phyloP scores from a whole-genome alignment of 768 basidiomycete species.

The Infundibulicybe gibba region DNA sequence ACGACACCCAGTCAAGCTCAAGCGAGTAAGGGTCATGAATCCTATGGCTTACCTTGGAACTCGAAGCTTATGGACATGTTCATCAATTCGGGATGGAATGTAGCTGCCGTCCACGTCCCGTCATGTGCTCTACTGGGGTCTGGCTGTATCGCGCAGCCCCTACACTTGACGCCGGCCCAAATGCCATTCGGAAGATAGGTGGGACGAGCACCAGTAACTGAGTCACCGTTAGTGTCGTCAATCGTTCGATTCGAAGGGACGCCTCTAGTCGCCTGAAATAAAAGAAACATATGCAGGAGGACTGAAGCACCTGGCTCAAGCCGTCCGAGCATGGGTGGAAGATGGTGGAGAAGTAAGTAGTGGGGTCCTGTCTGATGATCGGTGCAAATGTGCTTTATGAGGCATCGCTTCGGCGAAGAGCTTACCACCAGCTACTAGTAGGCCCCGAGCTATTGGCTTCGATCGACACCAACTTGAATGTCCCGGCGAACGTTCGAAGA shows the following conservation, averaged over 20 bases:
- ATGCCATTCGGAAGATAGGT: constrained; percentile 9
- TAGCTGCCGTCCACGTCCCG: constrained; percentile 16
- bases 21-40: background rate
- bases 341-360: too few species aligned
- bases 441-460: too few species aligned
- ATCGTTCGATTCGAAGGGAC: constrained; percentile 10
- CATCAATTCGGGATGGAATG: constrained; percentile 10
- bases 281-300: background rate
- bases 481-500: too few species aligned
- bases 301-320: background rate
- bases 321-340: background rate
- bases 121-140: constrained; percentile 5
- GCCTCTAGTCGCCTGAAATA: background rate
- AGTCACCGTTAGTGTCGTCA: constrained; percentile 19
- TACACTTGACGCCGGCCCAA: constrained; percentile 14
- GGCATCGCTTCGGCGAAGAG: too few species aligned
- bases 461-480: too few species aligned
- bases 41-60: constrained; percentile 6
- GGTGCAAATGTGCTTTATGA: too few species aligned
- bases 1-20: background rate
- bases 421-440: too few species aligned
- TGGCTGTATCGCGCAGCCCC: constrained; percentile 11
- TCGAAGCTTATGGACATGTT: constrained; percentile 8
- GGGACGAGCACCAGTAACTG: constrained; percentile 10
- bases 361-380: too few species aligned